Percentiles rank a stretch among this genome's conserved stretches.
phyloP scores from a whole-genome alignment of 2,329 filamentous ascomycete genomes.

The Colletotrichum spaethianum region DNA sequence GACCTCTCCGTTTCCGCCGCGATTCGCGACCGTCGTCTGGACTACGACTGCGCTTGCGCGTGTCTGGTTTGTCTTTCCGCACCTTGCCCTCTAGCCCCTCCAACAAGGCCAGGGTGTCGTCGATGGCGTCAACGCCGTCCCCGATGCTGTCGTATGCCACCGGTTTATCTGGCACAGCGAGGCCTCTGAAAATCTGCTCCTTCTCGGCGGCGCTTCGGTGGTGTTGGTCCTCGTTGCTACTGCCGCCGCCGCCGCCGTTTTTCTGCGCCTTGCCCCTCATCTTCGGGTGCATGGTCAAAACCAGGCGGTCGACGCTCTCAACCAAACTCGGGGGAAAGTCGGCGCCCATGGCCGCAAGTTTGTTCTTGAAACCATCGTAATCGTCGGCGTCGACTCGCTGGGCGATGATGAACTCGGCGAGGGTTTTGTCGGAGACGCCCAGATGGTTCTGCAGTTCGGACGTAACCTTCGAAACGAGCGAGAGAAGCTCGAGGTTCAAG shows the following conservation, averaged over 20 bases:
- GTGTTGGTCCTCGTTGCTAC: constrained; percentile 57
- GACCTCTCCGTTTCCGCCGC: constrained; percentile 56
- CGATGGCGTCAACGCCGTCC: constrained; percentile 77
- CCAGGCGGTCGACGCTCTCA: constrained; percentile 91
- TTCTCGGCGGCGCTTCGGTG: constrained; percentile 73
- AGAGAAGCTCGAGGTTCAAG: constrained; percentile 90
- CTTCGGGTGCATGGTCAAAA: constrained; percentile 91
- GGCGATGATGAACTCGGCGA: constrained; percentile 96
- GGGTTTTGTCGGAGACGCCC: constrained; percentile 91
- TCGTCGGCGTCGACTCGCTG: constrained; percentile 83
- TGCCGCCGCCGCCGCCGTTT: constrained; percentile 48
- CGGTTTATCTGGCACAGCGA: constrained; percentile 87
- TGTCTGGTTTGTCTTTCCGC: constrained; percentile 55
- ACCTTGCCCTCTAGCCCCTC: constrained; percentile 84
- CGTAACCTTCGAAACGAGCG: constrained; percentile 93
- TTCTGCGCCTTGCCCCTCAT: constrained; percentile 74
- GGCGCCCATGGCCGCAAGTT: constrained; percentile 82
- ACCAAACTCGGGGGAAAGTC: constrained; percentile 89
- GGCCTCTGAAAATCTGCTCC: constrained; percentile 89
- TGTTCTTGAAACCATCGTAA: constrained; percentile 81
- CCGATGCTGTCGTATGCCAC: constrained; percentile 50
- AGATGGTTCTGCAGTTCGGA: constrained; percentile 96
- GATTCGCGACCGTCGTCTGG: constrained; percentile 65
- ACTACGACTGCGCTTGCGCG: constrained; percentile 72
- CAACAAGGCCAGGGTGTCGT: constrained; percentile 93